Conservation (phyloP, 495 filamentous ascomycete species). For the Neurospora sp. region DNA sequence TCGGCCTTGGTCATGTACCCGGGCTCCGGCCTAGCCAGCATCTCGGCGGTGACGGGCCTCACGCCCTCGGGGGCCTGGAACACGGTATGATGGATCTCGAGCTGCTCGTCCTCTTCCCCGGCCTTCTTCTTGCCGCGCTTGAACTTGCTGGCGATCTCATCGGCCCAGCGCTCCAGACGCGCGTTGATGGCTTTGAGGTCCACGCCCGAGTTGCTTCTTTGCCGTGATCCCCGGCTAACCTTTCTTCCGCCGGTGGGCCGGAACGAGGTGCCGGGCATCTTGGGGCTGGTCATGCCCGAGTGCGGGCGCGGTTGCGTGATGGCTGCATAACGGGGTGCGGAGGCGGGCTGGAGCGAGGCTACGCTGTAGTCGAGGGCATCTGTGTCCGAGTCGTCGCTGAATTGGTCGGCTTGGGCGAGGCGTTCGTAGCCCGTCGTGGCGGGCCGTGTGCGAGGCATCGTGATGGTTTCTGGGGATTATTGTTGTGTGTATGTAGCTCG, state of each 20-base stretch:
- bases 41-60: constrained; percentile 64
- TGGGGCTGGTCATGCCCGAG: constrained; percentile 49
- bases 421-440: constrained; percentile 85
- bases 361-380: constrained; percentile 47
- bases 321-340: constrained; percentile 60
- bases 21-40: constrained; percentile 45
- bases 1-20: constrained; percentile 60
- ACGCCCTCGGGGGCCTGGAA: constrained; percentile 86
- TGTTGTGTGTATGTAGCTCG: not conserved
- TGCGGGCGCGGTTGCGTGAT: constrained; percentile 50
- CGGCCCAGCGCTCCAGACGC: constrained; percentile 89
- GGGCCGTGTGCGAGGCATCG: constrained; percentile 43
- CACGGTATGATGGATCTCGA: constrained; percentile 96
- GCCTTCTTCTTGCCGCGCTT: constrained; percentile 72
- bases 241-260: constrained; percentile 37
- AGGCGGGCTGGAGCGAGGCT: constrained; percentile 48
- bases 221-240: not conserved
- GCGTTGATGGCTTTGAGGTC: constrained; percentile 99
- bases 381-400: constrained; percentile 64
- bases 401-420: constrained; percentile 82
- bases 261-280: constrained; percentile 7
- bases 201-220: constrained; percentile 76
- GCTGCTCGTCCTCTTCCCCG: constrained; percentile 62
- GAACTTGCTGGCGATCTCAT: constrained; percentile 96
- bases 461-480: not conserved